These are phyloP conservation scores for Leccinum subspadiceum DNA, from an alignment of 1,284 basidiomycete species.

Conservation along the genomic window DNA sequence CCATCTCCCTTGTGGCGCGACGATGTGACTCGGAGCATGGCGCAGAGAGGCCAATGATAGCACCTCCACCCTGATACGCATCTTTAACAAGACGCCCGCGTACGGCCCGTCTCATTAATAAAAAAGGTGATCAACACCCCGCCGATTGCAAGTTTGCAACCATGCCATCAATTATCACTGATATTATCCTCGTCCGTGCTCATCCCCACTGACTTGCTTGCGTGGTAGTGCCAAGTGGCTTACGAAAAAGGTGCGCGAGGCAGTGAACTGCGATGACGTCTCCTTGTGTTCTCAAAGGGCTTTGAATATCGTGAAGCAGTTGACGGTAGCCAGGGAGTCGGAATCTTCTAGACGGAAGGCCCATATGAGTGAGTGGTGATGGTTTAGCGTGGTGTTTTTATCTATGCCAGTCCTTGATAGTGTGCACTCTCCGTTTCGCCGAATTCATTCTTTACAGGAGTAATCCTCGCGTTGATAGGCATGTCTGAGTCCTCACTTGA, in stretches of 20 bases:
- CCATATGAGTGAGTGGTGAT: constrained; percentile 68
- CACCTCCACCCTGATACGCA: too few species aligned
- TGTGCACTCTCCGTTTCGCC: constrained; percentile 18
- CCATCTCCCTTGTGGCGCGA: too few species aligned
- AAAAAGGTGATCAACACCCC: too few species aligned
- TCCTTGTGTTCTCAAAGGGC: constrained; percentile 45
- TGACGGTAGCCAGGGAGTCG: constrained; percentile 83
- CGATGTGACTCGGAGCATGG: too few species aligned
- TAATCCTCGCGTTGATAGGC: constrained; percentile 90
- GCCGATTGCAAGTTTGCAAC: too few species aligned
- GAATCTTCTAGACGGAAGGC: constrained; percentile 63
- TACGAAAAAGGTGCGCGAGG: constrained; percentile 53
- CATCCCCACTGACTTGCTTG: constrained; percentile 20
- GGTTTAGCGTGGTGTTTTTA: constrained; percentile 72
- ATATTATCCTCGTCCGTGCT: constrained; percentile 4
- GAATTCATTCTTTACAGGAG: constrained; percentile 42
- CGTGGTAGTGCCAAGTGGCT: constrained; percentile 74
- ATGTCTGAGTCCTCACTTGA: constrained; percentile 77
- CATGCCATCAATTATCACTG: constrained; percentile 1
- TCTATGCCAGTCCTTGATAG: constrained; percentile 94
- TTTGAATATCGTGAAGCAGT: constrained; percentile 78
- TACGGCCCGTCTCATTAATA: too few species aligned
- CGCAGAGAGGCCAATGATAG: too few species aligned
- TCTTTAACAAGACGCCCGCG: too few species aligned
- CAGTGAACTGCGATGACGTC: neutral